Conservation (phyloP, 1,284 basidiomycete species). For the Apiotrichum laibachii region DNA sequence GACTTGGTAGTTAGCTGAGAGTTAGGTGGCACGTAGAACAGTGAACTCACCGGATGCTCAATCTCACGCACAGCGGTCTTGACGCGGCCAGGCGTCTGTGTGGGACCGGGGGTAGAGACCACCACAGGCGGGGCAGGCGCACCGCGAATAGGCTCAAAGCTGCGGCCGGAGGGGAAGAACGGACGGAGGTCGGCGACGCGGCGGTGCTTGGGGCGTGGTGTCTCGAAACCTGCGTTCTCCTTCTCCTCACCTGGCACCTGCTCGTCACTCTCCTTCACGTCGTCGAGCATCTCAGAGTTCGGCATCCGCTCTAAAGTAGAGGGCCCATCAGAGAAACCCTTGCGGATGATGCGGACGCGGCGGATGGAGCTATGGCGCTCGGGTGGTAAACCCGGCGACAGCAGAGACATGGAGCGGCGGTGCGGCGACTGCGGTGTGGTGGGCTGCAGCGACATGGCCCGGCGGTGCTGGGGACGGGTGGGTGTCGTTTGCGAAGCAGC, state of each 20-base stretch:
- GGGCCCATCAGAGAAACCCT: too few relatives aligned
- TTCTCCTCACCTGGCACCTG: background rate
- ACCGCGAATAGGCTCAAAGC: slow-evolving; percentile 18
- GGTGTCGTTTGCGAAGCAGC: background rate
- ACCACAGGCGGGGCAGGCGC: background rate
- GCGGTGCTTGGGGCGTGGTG: background rate
- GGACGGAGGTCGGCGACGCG: slow-evolving; percentile 5
- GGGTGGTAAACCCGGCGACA: background rate
- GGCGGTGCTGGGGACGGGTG: slow-evolving; percentile 5
- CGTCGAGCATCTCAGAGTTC: background rate
- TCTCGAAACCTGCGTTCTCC: background rate
- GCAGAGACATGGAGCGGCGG: background rate
- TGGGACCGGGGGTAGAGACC: too few relatives aligned
- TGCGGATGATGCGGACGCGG: too few relatives aligned
- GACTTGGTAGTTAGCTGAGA: background rate
- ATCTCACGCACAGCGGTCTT: slow-evolving; percentile 18
- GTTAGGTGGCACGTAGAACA: background rate
- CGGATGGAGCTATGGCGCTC: background rate
- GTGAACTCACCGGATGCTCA: slow-evolving; percentile 3
- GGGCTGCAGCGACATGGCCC: background rate
- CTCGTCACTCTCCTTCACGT: background rate
- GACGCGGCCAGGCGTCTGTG: slow-evolving; percentile 9
- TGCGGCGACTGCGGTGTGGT: background rate
- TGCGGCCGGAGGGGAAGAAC: slow-evolving; percentile 22
- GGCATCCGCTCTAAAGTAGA: background rate